Base-by-base conservation (phyloP, 2,329 filamentous ascomycete genomes). In the Calycina herbarum region DNA sequence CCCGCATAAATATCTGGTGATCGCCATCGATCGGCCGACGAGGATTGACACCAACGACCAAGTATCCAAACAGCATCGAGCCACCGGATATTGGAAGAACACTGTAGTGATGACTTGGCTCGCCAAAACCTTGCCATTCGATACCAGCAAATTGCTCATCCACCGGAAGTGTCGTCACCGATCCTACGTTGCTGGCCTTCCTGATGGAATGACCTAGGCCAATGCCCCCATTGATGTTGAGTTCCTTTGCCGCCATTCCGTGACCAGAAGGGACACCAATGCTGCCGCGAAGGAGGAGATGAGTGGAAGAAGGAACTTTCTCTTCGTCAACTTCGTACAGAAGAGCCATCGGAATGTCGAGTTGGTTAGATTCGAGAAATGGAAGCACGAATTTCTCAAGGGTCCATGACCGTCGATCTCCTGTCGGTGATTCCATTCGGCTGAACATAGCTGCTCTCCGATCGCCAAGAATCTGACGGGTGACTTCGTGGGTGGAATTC, bases 321-420 rank as follows among this genome's bases (percentile, higher is more conserved):
- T 73, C 68, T 33, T 73, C 71, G 56, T 74, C 73, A 11, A 66
- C 56, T 48, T 70, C 70, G 38, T 73, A 75, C 3, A 75, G 40
- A 2, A 75, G 24, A 1, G 72, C 71, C 70, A 75, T 71, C 11
- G 72, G 65, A 11, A 75, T 70, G 40, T 75, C 73, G 11, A 64
- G 51, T 8, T 68, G 64, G 35, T 74, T 73, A 0, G 62, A 64
- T 48, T 70, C 61, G 13, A 75, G 64, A 33, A 65, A 57, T 13
- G 69, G 70, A 7, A 74, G 67, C 8, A 74, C 54, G 33, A 68
- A 64, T 20, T 59, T 62, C 35, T 62, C 64, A 6, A 73, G 59
- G 5, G 42, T 64, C 20, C 1, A 54, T 57, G 63, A 57, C 8
- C 57, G 56, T 31, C 68, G 63, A 38, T 64, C 59, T 3, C 57